Base-by-base conservation (phyloP, 805 yeast genomes). In the Saccharomycopsis fermentans region DNA sequence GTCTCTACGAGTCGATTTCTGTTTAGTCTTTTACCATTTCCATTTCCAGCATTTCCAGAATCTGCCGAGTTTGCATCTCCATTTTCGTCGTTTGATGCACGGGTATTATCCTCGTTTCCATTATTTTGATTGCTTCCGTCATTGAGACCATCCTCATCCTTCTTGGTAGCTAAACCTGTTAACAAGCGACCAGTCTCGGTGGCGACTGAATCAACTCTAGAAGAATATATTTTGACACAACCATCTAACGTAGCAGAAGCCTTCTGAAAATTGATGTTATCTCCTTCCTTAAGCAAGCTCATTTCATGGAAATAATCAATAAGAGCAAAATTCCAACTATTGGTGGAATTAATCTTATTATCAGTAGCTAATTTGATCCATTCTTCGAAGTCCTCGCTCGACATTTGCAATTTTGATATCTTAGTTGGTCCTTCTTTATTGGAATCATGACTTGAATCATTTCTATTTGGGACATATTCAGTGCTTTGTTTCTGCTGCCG, bases 201-300 rank as follows among this genome's bases (percentile, higher is more conserved):
- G 4, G 91, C 95, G 0, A 90, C 96, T 0, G 96, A 86, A 66
- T 91, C 97, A 24, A 92, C 90, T 65, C 98, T 80, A 16, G 95
- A 87, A 12, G 91, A 82, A 68, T 92, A 92, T 56, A 92, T 89
- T 72, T 90, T 90, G 36, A 91, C 92, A 74, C 97, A 91, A 0
- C 97, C 97, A 66, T 91, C 97, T 24, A 92, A 74, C 0, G 97
- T 89, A 2, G 95, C 90, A 0, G 94, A 83, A 0, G 97, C 98
- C 64, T 84, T 82, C 69, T 89, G 96, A 69, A 92, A 91, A 69
- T 90, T 90, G 65, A 91, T 87, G 47, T 82, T 78, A 58, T 86
- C 90, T 4, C 90, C 86, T 56, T 86, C 95, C 64, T 81, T 79
- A 52, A 88, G 75, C 32, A 89, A 79, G 29, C 87, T 80, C 71